Conservation (phyloP, 768 basidiomycete species). For the Leccinum longicurvipes region DNA sequence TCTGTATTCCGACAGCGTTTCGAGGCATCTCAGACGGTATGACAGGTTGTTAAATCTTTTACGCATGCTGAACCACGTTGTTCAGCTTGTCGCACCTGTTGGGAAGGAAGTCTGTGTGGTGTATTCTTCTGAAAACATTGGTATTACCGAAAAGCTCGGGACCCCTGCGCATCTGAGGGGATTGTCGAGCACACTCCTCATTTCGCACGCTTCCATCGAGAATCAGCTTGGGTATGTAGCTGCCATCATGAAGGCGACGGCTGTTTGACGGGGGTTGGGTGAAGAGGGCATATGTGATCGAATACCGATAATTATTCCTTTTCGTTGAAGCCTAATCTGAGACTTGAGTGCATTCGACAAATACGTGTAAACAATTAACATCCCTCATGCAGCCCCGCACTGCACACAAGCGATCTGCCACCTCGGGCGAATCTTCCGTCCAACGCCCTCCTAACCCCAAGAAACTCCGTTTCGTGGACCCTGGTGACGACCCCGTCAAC, state of each 20-base stretch:
- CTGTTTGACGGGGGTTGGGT: constrained; percentile 4
- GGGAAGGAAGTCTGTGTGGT: constrained; percentile 54
- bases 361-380: constrained; percentile 20
- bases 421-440: constrained; percentile 32
- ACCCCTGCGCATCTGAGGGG: constrained; percentile 45
- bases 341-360: constrained; percentile 6
- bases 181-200: constrained; percentile 43
- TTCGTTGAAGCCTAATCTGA: background rate
- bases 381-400: constrained; percentile 37
- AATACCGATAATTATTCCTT: background rate
- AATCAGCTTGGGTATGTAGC: constrained; percentile 59
- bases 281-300: background rate
- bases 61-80: background rate
- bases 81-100: constrained; percentile 56
- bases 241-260: constrained; percentile 36
- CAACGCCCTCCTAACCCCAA: constrained; percentile 40
- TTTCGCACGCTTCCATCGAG: constrained; percentile 55
- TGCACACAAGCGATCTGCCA: constrained; percentile 43
- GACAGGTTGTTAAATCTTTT: constrained; percentile 11
- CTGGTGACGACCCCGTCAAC: constrained; percentile 66
- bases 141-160: constrained; percentile 48
- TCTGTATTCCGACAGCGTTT: constrained; percentile 48
- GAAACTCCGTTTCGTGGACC: constrained; percentile 78
- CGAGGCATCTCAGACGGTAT: constrained; percentile 51
- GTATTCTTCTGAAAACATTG: constrained; percentile 50